phyloP scores from a whole-genome alignment of 148 eudicot species.

The Persicaria tinctoria region DNA sequence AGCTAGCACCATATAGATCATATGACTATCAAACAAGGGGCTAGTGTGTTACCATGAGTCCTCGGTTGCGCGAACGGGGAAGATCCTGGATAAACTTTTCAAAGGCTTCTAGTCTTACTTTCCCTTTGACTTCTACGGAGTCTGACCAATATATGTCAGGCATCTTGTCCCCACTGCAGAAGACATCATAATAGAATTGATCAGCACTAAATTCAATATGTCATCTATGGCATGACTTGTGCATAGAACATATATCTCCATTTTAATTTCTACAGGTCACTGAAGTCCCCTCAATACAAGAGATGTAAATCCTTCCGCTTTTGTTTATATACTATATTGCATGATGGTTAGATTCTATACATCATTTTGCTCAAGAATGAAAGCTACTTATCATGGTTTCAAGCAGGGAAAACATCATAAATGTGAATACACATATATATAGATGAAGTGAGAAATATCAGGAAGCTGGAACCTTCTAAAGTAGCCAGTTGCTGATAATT shows the following conservation, averaged over 20 bases:
- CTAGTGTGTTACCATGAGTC: slow-evolving; percentile 66
- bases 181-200: slow-evolving; percentile 16
- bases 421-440: slow-evolving; percentile 3
- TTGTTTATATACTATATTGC: background rate
- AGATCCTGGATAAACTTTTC: slow-evolving; percentile 83
- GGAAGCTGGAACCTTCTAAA: slow-evolving; percentile 49
- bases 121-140: slow-evolving; percentile 71
- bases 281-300: background rate
- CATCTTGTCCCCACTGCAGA: slow-evolving; percentile 83
- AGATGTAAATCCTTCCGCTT: background rate
- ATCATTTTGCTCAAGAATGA: background rate
- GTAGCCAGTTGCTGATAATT: slow-evolving; percentile 54
- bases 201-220: slow-evolving; percentile 18
- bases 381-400: background rate
- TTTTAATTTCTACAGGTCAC: background rate
- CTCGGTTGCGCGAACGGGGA: slow-evolving; percentile 77
- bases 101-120: slow-evolving; percentile 73
- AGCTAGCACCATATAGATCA: background rate
- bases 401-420: slow-evolving; percentile 2
- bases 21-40: slow-evolving; percentile 5
- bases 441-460: slow-evolving; percentile 15
- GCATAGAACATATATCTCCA: background rate
- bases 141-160: slow-evolving; percentile 58
- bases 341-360: background rate
- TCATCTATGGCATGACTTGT: slow-evolving; percentile 3